Percentiles rank a stretch among this genome's conserved stretches.
phyloP scores from a whole-genome alignment of 2,329 filamentous ascomycete genomes.

The Venturia aucupariae region DNA sequence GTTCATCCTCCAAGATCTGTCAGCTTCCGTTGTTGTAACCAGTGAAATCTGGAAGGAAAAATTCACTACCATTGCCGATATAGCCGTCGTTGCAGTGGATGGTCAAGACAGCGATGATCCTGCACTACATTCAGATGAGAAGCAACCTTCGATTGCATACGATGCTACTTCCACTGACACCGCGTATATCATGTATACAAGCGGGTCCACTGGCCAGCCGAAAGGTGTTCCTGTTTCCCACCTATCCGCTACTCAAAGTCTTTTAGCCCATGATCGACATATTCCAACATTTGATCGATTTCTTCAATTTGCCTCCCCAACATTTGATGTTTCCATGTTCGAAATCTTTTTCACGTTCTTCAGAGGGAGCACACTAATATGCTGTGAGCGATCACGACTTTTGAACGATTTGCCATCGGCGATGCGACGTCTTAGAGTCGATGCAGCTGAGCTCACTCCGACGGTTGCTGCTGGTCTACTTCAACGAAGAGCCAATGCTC shows the following conservation, averaged over 20 bases:
- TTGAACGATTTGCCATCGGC: conserved; percentile 63
- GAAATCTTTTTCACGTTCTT: conserved; percentile 86
- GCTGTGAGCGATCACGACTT: conserved; percentile 59
- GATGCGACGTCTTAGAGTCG: conserved; percentile 57
- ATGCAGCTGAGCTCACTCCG: conserved; percentile 82
- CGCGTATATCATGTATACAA: conserved; percentile 91
- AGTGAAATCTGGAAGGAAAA: conserved; percentile 38
- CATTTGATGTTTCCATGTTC: conserved; percentile 90
- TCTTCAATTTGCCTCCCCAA: conserved; percentile 84
- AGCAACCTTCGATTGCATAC: not conserved
- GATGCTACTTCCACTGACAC: conserved; percentile 30
- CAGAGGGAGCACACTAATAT: conserved; percentile 63
- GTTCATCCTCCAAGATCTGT: conserved; percentile 74
- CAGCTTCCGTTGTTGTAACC: conserved; percentile 59
- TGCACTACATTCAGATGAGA: not conserved
- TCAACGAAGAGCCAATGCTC: conserved; percentile 56
- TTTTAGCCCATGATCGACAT: conserved; percentile 70
- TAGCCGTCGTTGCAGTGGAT: conserved; percentile 33
- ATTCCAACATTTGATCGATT: conserved; percentile 72
- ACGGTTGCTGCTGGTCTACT: conserved; percentile 76
- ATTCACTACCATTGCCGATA: conserved; percentile 28
- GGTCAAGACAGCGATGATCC: conserved; percentile 26
- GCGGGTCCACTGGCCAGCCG: conserved; percentile 77
- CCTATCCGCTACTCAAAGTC: conserved; percentile 66
- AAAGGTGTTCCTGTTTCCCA: conserved; percentile 84